phyloP scores from a whole-genome alignment of 352 stramenopile species.

The Phytophthora citricola region DNA sequence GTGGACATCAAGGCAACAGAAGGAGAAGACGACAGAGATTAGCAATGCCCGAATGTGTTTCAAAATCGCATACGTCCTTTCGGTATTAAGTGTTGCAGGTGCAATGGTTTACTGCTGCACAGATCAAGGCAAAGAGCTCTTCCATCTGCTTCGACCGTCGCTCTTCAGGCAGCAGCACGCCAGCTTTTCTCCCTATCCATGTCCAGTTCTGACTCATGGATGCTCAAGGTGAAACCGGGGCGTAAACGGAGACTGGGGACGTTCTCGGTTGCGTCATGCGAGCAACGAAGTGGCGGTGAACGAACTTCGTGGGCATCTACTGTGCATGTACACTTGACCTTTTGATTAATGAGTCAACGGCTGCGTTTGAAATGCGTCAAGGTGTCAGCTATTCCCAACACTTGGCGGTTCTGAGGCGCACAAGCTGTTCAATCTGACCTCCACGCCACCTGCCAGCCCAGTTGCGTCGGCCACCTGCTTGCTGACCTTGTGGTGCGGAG shows the following conservation, averaged over 20 bases:
- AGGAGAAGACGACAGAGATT: constrained; percentile 9
- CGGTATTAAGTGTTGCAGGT: not conserved
- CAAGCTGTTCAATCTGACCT: constrained; percentile 20
- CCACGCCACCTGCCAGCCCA: constrained; percentile 12
- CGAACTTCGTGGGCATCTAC: constrained; percentile 1
- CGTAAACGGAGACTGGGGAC: not conserved
- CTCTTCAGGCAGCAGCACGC: not conserved
- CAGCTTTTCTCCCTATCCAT: constrained; percentile 6
- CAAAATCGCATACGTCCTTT: not conserved
- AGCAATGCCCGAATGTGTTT: not conserved
- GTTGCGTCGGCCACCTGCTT: constrained; percentile 14
- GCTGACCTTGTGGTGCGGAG: constrained; percentile 9
- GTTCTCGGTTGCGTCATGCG: not conserved
- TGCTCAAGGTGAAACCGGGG: constrained; percentile 7
- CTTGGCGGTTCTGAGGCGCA: constrained; percentile 30
- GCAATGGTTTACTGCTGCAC: no score
- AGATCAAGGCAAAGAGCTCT: not conserved
- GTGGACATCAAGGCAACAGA: constrained; percentile 21
- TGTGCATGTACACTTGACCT: not conserved
- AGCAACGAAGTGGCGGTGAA: not conserved
- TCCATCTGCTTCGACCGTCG: constrained; percentile 10
- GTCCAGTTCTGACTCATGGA: constrained; percentile 16
- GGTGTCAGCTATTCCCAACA: constrained; percentile 23
- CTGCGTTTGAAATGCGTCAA: constrained; percentile 11
- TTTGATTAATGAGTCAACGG: constrained; percentile 2